These are phyloP conservation scores for Picea sitchensis DNA, from an alignment of 75 land plant species.

Conservation along the genomic window DNA sequence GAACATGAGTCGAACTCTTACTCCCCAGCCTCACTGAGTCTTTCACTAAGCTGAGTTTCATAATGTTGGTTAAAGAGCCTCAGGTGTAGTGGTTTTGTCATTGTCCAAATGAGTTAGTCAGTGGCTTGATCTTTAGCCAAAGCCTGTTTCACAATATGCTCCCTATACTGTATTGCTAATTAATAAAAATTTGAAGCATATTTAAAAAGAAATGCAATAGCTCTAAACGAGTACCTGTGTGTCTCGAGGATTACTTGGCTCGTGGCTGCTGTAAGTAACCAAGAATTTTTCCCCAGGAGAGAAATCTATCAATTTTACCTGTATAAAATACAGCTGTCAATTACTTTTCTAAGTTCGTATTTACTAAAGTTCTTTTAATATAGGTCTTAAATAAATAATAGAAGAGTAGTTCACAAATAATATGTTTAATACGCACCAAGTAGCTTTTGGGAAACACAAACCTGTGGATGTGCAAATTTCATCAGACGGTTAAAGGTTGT, in stretches of 20 bases:
- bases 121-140: too few relatives aligned
- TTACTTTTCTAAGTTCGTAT: too few relatives aligned
- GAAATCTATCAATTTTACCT: constrained; percentile 92
- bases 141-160: too few relatives aligned
- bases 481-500: constrained; percentile 69
- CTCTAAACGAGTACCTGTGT: constrained; percentile 53
- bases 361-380: too few relatives aligned
- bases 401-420: neutral
- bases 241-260: constrained; percentile 92
- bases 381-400: neutral
- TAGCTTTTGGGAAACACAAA: constrained; percentile 10
- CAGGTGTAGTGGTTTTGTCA: too few relatives aligned
- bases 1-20: too few relatives aligned
- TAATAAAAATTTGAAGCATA: too few relatives aligned
- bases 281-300: constrained; percentile 84
- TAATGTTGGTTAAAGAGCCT: too few relatives aligned
- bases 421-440: neutral
- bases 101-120: too few relatives aligned
- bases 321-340: neutral
- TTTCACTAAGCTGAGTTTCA: too few relatives aligned
- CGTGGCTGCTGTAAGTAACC: constrained; percentile 89
- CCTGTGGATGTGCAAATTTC: constrained; percentile 89
- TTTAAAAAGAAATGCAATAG: neutral
- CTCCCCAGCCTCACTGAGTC: too few relatives aligned
- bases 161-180: too few relatives aligned